Base-by-base conservation (phyloP, 2,329 filamentous ascomycete genomes). In the Saccharata proteae region DNA sequence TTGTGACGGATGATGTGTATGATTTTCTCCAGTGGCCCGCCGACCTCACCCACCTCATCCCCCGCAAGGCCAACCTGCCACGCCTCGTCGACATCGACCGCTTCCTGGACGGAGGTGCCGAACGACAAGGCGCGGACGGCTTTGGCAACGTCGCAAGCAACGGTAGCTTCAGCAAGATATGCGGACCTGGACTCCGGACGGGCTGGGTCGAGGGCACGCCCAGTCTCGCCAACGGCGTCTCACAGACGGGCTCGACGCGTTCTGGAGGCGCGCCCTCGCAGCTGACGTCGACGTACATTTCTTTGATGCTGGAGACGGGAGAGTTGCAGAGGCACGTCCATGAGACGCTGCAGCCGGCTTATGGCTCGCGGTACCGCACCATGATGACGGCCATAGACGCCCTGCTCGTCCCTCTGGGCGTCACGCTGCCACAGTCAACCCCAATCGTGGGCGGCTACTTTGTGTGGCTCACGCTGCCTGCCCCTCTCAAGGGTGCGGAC, bases 1-100 rank as follows among this genome's bases (percentile, higher is more conserved):
- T 94, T 34, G 67, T 94, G 16, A 73, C 73, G 29, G 88, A 96
- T 57, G 90, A 98, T 52, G 85, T 96, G 7, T 98, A 98, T 51
- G 88, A 96, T 52, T 79, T 88, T 42, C 65, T 96, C 4, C 80
- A 86, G 50, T 94, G 85, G 83, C 69, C 72, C 3, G 45, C 61
- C 6, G 51, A 37, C 41, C 45, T 21, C 43, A 38, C 9, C 35
- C 46, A 18, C 35, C 45, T 34, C 38, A 18, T 29, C 30, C 46
- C 46, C 20, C 53, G 55, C 21, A 61, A 52, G 40, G 64, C 69
- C 5, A 45, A 54, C 18, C 41, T 85, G 6, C 83, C 84, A 3
- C 73, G 84, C 1, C 62, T 93, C 1, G 74, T 82, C 12, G 85
- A 93, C 49, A 62, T 93, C 34, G 85, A 93, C 52, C 61, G 72